phyloP scores from a whole-genome alignment of 139 green algal species.

The Raphidocelis subcapitata region DNA sequence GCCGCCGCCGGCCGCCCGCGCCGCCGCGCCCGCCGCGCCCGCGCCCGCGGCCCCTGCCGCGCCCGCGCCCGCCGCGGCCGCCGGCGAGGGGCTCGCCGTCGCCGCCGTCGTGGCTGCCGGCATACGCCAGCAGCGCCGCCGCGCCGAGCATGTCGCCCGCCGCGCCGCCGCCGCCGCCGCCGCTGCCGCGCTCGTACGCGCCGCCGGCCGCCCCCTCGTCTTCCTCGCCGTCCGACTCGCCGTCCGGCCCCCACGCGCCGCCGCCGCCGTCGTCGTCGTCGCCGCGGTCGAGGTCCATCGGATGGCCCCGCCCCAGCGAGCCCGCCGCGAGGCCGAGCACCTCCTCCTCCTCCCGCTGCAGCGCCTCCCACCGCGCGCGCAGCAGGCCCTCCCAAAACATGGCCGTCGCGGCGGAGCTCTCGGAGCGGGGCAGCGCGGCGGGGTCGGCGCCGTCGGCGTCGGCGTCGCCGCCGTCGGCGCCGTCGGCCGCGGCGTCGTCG shows the following conservation, averaged over 20 bases:
- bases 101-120: slow-evolving; percentile 25
- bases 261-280: background rate
- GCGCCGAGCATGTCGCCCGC: too few relatives aligned
- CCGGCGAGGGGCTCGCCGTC: too few relatives aligned
- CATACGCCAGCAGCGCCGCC: slow-evolving; percentile 4
- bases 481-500: slow-evolving; percentile 6
- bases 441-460: slow-evolving; percentile 20
- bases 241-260: background rate
- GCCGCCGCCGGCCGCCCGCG: background rate
- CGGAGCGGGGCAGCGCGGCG: slow-evolving; percentile 22
- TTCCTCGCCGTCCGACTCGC: background rate
- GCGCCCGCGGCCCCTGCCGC: slow-evolving; percentile 7
- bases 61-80: slow-evolving; percentile 17
- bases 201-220: background rate
- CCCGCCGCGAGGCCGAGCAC: too few relatives aligned
- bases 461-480: slow-evolving; percentile 1
- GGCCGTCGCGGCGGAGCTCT: slow-evolving; percentile 28
- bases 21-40: background rate
- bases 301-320: too few relatives aligned
- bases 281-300: too few relatives aligned
- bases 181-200: background rate
- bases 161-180: too few relatives aligned
- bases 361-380: slow-evolving; percentile 44
- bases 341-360: slow-evolving; percentile 53
- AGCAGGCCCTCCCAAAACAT: slow-evolving; percentile 67